Conservation (phyloP, 345 rosid species). For the Hevea brasiliensis region DNA sequence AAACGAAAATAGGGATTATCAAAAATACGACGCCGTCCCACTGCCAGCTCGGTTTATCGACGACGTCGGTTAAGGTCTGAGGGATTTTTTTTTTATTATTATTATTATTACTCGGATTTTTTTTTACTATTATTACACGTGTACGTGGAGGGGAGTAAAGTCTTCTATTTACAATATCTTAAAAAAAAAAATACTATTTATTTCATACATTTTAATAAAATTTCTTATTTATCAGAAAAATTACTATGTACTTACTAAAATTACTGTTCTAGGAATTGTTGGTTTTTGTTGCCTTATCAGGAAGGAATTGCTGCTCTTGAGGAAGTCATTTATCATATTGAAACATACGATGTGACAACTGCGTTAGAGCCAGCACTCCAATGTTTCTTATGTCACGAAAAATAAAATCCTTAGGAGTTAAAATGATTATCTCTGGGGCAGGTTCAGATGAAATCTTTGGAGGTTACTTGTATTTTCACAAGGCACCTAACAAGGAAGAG, state of each 20-base stretch:
- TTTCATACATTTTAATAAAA: too few relatives aligned
- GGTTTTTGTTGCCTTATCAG: constrained; percentile 37
- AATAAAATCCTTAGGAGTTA: constrained; percentile 82
- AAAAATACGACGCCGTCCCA: not conserved
- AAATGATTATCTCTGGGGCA: constrained; percentile 89
- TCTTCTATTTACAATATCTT: too few relatives aligned
- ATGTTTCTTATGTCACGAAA: constrained; percentile 93
- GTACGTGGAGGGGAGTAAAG: too few relatives aligned
- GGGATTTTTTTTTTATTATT: too few relatives aligned
- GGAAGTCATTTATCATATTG: constrained; percentile 84
- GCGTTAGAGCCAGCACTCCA: constrained; percentile 86
- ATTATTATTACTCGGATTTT: too few relatives aligned
- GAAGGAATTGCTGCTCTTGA: constrained; percentile 85
- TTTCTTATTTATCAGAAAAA: too few relatives aligned
- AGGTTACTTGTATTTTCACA: constrained; percentile 82
- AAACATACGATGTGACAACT: constrained; percentile 84
- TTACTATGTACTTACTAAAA: too few relatives aligned
- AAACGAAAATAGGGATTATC: not conserved
- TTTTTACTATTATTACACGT: too few relatives aligned
- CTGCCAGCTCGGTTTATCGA: too few relatives aligned
- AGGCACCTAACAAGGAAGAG: constrained; percentile 79
- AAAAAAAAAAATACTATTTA: too few relatives aligned
- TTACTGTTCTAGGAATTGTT: too few relatives aligned
- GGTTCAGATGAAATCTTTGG: constrained; percentile 91
- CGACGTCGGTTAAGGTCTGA: too few relatives aligned